phyloP scores from a whole-genome alignment of 306 rosid species.

The cucumber (Cucumis sativus) region Cucumber_9930_V3 NC_026661.2:10417501-10418000 shows the following conservation, averaged over 20 bases:
- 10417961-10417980: constrained; percentile 50
- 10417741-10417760: constrained; percentile 65
- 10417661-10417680: constrained; percentile 56
- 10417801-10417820: constrained; percentile 43
- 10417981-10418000: constrained; percentile 49
- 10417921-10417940: constrained; percentile 49
- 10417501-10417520: constrained; percentile 28
- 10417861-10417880: constrained; percentile 81
- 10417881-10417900: constrained; percentile 43
- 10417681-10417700: constrained; percentile 56
- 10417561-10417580: constrained; percentile 66
- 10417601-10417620: constrained; percentile 38
- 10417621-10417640: constrained; percentile 59
- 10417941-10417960: constrained; percentile 50
- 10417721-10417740: constrained; percentile 41
- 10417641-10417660: constrained; percentile 79
- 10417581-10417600: constrained; percentile 29
- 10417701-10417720: constrained; percentile 50
- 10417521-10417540: constrained; percentile 52
- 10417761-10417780: constrained; percentile 56
- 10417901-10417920: constrained; percentile 41
- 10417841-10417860: constrained; percentile 67
- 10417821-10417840: constrained; percentile 54
- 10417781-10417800: constrained; percentile 55
- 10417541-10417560: constrained; percentile 61